Conservation (phyloP, 164 flowering plant genomes). For the Pachysandra terminalis region DNA sequence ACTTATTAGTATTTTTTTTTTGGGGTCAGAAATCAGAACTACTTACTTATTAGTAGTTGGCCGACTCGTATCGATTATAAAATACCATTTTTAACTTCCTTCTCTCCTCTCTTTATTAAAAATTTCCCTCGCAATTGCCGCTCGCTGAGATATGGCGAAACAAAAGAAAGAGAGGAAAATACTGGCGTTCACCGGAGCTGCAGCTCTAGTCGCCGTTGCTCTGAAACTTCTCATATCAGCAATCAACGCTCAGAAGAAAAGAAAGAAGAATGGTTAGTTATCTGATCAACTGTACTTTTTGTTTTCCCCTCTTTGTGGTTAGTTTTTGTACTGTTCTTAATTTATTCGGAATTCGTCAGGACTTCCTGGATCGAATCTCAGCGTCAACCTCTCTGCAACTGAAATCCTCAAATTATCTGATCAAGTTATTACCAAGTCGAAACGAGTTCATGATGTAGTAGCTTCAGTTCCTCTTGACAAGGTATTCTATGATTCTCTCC, state of each 20-base stretch:
- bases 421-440: slow-evolving; percentile 64
- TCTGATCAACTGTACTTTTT: background rate
- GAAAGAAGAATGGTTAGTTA: slow-evolving; percentile 44
- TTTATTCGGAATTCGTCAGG: slow-evolving; percentile 26
- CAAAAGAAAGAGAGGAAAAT: slow-evolving; percentile 30
- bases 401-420: slow-evolving; percentile 78
- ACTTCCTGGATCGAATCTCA: slow-evolving; percentile 58
- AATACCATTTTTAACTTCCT: background rate
- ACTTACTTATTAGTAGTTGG: too few species aligned
- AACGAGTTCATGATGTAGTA: slow-evolving; percentile 71
- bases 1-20: too few species aligned
- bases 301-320: background rate
- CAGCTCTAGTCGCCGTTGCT: slow-evolving; percentile 68
- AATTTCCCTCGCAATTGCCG: slow-evolving; percentile 34
- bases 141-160: slow-evolving; percentile 20
- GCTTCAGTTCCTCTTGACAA: slow-evolving; percentile 84
- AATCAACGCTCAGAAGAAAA: slow-evolving; percentile 36
- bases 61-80: background rate
- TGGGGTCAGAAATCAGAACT: too few species aligned
- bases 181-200: slow-evolving; percentile 66
- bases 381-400: slow-evolving; percentile 57
- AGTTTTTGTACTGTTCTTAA: background rate
- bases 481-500: slow-evolving; percentile 29
- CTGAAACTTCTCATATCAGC: slow-evolving; percentile 55
- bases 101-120: background rate